Evolutionary conservation across 129 eudicot genomes (phyloP).

Genomic region (Saposhnikovia divaricata): DNA sequence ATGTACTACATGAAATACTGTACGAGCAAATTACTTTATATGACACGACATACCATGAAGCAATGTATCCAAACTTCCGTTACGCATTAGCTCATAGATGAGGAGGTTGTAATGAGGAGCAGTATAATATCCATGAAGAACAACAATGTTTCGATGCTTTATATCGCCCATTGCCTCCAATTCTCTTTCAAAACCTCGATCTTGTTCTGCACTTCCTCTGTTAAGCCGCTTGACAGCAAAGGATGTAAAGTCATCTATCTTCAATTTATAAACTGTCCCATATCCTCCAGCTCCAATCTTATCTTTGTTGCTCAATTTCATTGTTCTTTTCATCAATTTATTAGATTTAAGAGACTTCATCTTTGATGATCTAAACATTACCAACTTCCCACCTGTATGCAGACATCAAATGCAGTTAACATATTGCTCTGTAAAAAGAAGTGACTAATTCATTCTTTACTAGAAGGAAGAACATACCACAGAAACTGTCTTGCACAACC

Average conservation of each 20-base stretch:
- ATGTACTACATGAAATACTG: neutral
- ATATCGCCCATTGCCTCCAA: slow-evolving; percentile 93
- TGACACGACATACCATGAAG: slow-evolving; percentile 58
- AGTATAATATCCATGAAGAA: slow-evolving; percentile 78
- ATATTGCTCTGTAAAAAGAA: neutral
- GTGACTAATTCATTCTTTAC: neutral
- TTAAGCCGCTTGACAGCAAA: slow-evolving; percentile 78
- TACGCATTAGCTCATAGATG: slow-evolving; percentile 86
- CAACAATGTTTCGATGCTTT: slow-evolving; percentile 75
- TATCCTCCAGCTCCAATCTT: slow-evolving; percentile 86
- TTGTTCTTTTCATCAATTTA: slow-evolving; percentile 55
- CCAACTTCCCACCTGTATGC: slow-evolving; percentile 73
- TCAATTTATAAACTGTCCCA: slow-evolving; percentile 74
- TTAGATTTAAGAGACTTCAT: slow-evolving; percentile 53
- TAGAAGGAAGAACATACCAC: slow-evolving; percentile 21
- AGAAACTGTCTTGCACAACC: slow-evolving; percentile 52
- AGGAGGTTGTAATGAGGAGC: slow-evolving; percentile 70
- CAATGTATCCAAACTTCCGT: slow-evolving; percentile 67
- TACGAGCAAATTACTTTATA: neutral
- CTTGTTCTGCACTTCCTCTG: slow-evolving; percentile 67
- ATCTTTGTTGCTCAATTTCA: slow-evolving; percentile 74
- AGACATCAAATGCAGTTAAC: slow-evolving; percentile 13
- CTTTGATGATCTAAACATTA: slow-evolving; percentile 60
- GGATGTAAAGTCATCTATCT: slow-evolving; percentile 34
- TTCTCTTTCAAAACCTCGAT: slow-evolving; percentile 89